Evolutionary conservation across 208 protist species (phyloP).

Genomic region (Leishmania arabica): DNA sequence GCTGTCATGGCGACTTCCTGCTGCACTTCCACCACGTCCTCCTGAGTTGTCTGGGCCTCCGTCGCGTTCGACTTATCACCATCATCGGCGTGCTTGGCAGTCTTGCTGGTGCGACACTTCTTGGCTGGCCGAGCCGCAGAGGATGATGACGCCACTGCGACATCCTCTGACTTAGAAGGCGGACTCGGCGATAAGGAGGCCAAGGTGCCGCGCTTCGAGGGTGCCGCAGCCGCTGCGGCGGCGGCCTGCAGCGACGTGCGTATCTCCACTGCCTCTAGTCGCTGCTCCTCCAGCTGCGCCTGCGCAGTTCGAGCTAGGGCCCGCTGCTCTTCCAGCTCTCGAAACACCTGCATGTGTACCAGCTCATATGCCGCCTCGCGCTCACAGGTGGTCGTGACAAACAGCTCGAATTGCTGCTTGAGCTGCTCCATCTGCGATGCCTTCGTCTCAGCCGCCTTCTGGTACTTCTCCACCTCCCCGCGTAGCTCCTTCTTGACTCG

Average conservation of each 20-base stretch:
- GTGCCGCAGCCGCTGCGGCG: neutral
- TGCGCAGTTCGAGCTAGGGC: slow-evolving; percentile 37
- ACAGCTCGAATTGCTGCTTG: slow-evolving; percentile 64
- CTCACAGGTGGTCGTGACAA: slow-evolving; percentile 65
- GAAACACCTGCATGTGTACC: slow-evolving; percentile 46
- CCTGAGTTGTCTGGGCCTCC: neutral
- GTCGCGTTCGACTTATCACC: neutral
- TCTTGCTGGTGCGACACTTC: slow-evolving; percentile 1
- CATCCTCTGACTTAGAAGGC: neutral
- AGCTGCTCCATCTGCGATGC: slow-evolving; percentile 28
- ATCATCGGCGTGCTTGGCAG: neutral
- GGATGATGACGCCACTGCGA: neutral
- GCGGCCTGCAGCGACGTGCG: slow-evolving; percentile 16
- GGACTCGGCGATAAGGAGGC: neutral
- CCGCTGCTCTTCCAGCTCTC: slow-evolving; percentile 53
- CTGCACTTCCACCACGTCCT: neutral
- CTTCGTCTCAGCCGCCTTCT: slow-evolving; percentile 30
- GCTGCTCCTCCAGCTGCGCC: slow-evolving; percentile 39
- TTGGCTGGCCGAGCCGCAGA: neutral
- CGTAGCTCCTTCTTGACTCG: slow-evolving; percentile 32
- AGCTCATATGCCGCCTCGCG: slow-evolving; percentile 70
- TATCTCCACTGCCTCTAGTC: slow-evolving; percentile 14
- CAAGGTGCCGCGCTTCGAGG: neutral
- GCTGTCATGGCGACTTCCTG: neutral
- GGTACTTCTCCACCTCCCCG: slow-evolving; percentile 21